Percentiles rank a stretch among this genome's conserved stretches.
Evolutionary conservation across 495 filamentous ascomycete species (phyloP).

Genomic region (Astrocystis sublimbata): DNA sequence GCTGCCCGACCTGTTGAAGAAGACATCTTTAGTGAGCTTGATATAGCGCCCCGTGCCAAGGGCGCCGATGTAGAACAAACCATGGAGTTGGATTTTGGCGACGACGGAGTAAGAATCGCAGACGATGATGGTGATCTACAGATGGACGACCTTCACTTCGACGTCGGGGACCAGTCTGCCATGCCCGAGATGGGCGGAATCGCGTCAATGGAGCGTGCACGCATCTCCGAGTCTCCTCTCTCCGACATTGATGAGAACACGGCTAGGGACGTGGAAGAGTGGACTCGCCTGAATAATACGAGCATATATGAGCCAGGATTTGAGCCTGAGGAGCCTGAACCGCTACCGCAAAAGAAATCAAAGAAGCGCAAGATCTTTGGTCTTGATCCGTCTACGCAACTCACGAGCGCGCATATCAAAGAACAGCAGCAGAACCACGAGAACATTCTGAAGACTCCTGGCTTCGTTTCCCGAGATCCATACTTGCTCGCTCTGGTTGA

Average conservation of each 20-base stretch:
- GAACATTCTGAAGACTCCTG: slow-evolving; percentile 74
- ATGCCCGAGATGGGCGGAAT: slow-evolving; percentile 41
- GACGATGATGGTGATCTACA: slow-evolving; percentile 62
- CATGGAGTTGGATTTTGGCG: slow-evolving; percentile 50
- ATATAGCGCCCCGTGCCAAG: slow-evolving; percentile 50
- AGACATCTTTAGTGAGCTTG: slow-evolving; percentile 69
- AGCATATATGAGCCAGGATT: slow-evolving; percentile 51
- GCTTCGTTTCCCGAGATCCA: slow-evolving; percentile 83
- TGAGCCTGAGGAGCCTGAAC: slow-evolving; percentile 59
- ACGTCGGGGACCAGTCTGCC: slow-evolving; percentile 52
- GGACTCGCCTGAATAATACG: slow-evolving; percentile 52
- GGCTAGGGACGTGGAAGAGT: slow-evolving; percentile 55
- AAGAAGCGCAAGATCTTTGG: slow-evolving; percentile 78
- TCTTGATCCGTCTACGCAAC: slow-evolving; percentile 64
- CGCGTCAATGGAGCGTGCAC: slow-evolving; percentile 48
- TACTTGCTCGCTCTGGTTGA: slow-evolving; percentile 83
- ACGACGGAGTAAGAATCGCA: slow-evolving; percentile 54
- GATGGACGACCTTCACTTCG: slow-evolving; percentile 59
- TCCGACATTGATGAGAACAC: slow-evolving; percentile 65
- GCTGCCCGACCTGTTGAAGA: slow-evolving; percentile 64
- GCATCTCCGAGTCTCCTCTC: slow-evolving; percentile 68
- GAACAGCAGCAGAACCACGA: slow-evolving; percentile 76
- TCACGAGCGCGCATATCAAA: slow-evolving; percentile 62
- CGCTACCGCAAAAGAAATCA: slow-evolving; percentile 63
- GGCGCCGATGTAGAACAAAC: slow-evolving; percentile 45